These are phyloP conservation scores for Elongisporangium prolatum DNA, from an alignment of 352 stramenopile species.

Conservation along the genomic window DNA sequence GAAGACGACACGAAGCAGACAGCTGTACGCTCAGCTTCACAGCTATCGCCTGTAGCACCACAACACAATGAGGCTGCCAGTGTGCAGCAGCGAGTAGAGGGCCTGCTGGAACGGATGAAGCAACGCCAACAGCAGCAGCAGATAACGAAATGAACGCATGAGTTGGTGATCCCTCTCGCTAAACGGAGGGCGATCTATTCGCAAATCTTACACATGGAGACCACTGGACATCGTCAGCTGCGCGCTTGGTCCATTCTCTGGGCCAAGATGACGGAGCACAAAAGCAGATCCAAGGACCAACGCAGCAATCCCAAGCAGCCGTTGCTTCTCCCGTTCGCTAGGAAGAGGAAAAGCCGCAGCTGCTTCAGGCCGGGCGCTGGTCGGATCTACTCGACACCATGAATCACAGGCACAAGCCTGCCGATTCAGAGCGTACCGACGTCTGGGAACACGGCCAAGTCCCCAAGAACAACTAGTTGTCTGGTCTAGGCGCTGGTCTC, in stretches of 20 bases:
- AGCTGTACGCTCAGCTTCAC: constrained; percentile 2
- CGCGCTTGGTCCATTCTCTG: background rate
- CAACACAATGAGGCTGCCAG: constrained; percentile 9
- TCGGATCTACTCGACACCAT: background rate
- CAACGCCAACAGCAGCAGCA: constrained; percentile 15
- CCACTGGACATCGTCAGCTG: background rate
- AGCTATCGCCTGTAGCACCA: constrained; percentile 4
- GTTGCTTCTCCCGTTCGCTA: background rate
- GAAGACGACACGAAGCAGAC: background rate
- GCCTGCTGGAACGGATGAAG: constrained; percentile 32
- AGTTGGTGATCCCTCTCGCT: background rate
- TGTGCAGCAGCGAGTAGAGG: constrained; percentile 28
- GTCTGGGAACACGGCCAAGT: background rate
- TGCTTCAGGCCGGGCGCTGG: background rate
- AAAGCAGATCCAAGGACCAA: background rate
- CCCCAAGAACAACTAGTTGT: constrained; percentile 2
- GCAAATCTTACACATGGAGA: background rate
- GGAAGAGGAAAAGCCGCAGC: background rate
- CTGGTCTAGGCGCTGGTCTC: constrained; percentile 2
- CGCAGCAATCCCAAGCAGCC: no score
- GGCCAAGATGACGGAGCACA: background rate
- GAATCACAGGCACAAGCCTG: background rate
- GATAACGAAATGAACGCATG: background rate
- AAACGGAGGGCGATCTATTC: background rate
- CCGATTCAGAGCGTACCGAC: constrained; percentile 26